Base-by-base conservation (phyloP, 306 rosid genomes). In the Ormosia semicastrata region DNA sequence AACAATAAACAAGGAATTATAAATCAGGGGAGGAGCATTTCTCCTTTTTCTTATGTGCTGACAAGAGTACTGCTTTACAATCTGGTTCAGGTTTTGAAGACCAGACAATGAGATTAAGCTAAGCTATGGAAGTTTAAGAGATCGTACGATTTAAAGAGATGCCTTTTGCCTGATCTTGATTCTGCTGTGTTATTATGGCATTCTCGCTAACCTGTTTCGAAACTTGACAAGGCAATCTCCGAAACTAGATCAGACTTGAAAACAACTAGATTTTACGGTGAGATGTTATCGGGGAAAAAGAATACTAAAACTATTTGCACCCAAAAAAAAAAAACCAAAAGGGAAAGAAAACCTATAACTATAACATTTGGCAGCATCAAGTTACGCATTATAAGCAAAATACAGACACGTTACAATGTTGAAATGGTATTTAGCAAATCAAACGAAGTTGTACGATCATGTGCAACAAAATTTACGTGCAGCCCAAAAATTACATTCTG, bases 91-190 rank as follows among this genome's bases (percentile, higher is more conserved):
- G 50, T 8, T 8, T 1, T 44, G 50, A 44, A 7, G 50, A 8
- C 50, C 50, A 44, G 82, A 83, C 87, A 56, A 88, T 88, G 34
- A 80, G 87, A 0, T 85, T 44, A 44, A 44, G 13, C 41, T 37
- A 37, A 37, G 5, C 41, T 0, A 4, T 6, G 1, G 41, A 37
- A 37, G 6, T 37, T 37, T 37, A 5, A 37, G 6, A 37, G 41
- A 37, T 37, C 6, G 41, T 37, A 37, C 6, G 5, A 37, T 37
- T 37, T 37, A 37, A 3, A 4, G 41, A 1, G 41, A 37, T 37
- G 41, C 41, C 41, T 37, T 37, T 5, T 37, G 5, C 41, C 0
- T 4, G 41, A 37, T 5, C 41, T 37, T 37, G 41, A 37, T 37
- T 37, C 41, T 2, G 41, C 41, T 3, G 41, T 3, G 41, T 34